Conservation (phyloP, 2,329 filamentous ascomycete species). For the Aureobasidium melanogenum region DNA sequence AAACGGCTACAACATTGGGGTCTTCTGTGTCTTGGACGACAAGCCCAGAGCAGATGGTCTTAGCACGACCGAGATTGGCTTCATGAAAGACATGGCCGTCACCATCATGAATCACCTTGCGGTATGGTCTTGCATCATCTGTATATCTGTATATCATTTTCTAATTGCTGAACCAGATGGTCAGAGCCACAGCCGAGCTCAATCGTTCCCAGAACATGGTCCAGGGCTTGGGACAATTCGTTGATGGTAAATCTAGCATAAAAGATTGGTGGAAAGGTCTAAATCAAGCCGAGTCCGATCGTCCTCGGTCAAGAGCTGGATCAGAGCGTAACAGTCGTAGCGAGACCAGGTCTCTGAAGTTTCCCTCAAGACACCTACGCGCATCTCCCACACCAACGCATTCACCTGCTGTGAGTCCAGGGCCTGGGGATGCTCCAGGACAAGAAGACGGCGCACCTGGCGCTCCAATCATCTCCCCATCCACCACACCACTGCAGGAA, state of each 20-base stretch:
- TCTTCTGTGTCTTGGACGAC: constrained; percentile 25
- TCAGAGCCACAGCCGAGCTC: constrained; percentile 25
- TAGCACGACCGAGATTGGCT: constrained; percentile 15
- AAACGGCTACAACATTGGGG: constrained; percentile 26
- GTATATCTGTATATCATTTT: neutral
- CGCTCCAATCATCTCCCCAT: neutral
- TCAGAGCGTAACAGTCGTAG: neutral
- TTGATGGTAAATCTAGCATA: constrained; percentile 14
- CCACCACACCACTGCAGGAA: neutral
- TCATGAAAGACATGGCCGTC: constrained; percentile 23
- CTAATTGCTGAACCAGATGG: constrained; percentile 16
- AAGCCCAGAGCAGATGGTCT: constrained; percentile 18
- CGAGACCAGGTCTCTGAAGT: neutral
- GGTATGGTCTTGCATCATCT: neutral
- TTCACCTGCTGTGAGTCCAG: neutral
- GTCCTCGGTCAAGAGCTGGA: neutral
- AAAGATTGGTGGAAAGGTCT: constrained; percentile 9
- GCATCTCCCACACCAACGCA: too few species aligned
- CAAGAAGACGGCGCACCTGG: neutral
- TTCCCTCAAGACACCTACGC: neutral
- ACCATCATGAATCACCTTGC: constrained; percentile 25
- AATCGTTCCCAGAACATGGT: constrained; percentile 17
- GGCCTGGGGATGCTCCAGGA: neutral
- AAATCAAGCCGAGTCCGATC: neutral
- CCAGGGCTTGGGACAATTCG: constrained; percentile 17